Evolutionary conservation across 2,329 filamentous ascomycete genomes (phyloP).

Genomic region (Verticillium nonalfalfae): DNA sequence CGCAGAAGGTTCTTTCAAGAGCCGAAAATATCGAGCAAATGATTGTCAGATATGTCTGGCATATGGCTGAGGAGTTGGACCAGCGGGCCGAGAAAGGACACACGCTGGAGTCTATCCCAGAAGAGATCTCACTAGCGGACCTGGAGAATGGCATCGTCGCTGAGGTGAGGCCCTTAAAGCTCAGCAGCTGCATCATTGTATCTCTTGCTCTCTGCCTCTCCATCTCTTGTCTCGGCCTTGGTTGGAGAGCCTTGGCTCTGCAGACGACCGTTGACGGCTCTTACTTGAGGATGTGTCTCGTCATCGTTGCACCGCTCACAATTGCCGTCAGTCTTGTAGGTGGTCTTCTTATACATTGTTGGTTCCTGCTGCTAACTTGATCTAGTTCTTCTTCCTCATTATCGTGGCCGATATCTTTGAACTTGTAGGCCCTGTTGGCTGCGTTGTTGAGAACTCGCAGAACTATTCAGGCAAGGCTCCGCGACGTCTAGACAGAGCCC

Average conservation of each 20-base stretch:
- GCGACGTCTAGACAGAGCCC: conserved; percentile 15
- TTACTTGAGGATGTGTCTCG: conserved; percentile 47
- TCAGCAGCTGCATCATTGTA: conserved; percentile 49
- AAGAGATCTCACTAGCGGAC: conserved; percentile 34
- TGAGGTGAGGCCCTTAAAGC: conserved; percentile 38
- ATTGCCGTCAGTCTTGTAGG: conserved; percentile 45
- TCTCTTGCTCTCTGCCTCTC: conserved; percentile 44
- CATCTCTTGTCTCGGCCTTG: conserved; percentile 45
- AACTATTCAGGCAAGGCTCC: conserved; percentile 33
- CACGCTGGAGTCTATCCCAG: conserved; percentile 12
- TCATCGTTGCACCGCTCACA: conserved; percentile 44
- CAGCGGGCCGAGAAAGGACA: conserved; percentile 29
- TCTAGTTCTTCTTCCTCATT: conserved; percentile 35
- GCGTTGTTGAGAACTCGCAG: conserved; percentile 32
- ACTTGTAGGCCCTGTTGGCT: conserved; percentile 39
- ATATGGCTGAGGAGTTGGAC: conserved; percentile 27
- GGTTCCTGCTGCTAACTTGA: background rate
- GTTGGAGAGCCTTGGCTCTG: conserved; percentile 47
- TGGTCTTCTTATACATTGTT: background rate
- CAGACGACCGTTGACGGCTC: conserved; percentile 45
- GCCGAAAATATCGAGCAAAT: conserved; percentile 43
- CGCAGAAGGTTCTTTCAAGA: conserved; percentile 46
- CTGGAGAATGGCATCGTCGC: conserved; percentile 28
- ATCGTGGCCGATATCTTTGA: conserved; percentile 31
- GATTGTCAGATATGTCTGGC: conserved; percentile 54